Base-by-base conservation (phyloP, 768 basidiomycete species). In the Suillus subluteus region DNA sequence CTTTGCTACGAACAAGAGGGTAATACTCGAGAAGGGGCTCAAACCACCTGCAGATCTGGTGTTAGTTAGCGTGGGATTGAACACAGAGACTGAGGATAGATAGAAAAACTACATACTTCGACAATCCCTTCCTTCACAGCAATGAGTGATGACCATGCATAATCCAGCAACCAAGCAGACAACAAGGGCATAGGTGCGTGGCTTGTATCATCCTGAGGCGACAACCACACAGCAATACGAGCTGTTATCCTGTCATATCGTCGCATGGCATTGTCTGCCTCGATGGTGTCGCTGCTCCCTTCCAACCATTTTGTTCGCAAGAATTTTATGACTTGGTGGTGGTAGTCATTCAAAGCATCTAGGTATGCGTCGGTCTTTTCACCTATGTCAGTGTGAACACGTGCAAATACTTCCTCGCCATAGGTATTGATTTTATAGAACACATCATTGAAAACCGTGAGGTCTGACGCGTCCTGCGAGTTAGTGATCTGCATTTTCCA, bases 21-120 rank as follows among this genome's bases (percentile, higher is more conserved):
- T 56, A 56, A 11, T 56, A n/a, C 6, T 56, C 55, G 11, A 56
- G 55, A 18, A 56, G 55, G 11, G 55, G 55, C 55, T 56, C 55
- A 6, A 56, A 56, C 55, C 55, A 56, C 21, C 55, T 56, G 11
- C 32, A 56, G 18, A 56, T 12, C 55, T 56, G 18, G 2, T 13
- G 18, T 32, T 21, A 32, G 11, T 55, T 55, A 55, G 30, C 54
- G 2, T 56, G 21, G 1, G 35, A 21, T 3, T 21, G 26, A 32
- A 32, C 32, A 1, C 5, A 5, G 30, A 32, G 18, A 6, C 21
- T 6, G 32, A n/a, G 18, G 2, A 21, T 21, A 55, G 32, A 55
- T 55, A 32, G 30, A 54, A 32, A 54, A 30, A 18, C 2, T 21
- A 35, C 55, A 32, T n/a, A 56, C 55, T 35, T 56, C 55, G 12